A percentile compares a stretch with the other conserved stretches of the same genome.
Conservation (phyloP, 371 early-diverging fungal genomes). For the Circinella umbellata region DNA sequence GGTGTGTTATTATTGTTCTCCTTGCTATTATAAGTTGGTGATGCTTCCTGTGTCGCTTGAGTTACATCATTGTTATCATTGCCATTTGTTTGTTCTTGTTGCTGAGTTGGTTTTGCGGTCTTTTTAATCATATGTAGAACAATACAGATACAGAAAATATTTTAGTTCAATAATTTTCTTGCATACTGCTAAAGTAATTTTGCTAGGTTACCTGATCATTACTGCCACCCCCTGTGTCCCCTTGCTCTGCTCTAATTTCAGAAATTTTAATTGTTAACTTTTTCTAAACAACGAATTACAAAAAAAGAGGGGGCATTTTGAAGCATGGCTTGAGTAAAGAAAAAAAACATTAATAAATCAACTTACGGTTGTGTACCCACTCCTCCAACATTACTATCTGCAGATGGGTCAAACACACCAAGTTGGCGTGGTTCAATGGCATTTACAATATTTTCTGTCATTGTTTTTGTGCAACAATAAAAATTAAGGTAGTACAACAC, state of each 20-base stretch:
- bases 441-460: background rate
- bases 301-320: too few species aligned
- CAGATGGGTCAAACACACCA: background rate
- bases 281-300: too few species aligned
- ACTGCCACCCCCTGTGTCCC: background rate
- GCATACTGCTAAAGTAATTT: background rate
- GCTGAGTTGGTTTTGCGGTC: constrained; percentile 4
- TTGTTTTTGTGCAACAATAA: constrained; percentile 5
- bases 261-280: background rate
- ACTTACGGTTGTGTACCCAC: background rate
- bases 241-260: background rate
- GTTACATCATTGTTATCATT: background rate
- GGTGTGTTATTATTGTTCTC: background rate
- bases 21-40: background rate
- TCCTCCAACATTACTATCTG: background rate
- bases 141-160: background rate
- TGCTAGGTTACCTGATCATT: background rate
- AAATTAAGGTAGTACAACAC: background rate
- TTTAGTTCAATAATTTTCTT: background rate
- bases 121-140: background rate
- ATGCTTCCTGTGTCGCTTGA: background rate
- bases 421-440: background rate
- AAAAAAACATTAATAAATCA: background rate
- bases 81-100: background rate
- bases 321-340: background rate